phyloP scores from a whole-genome alignment of 495 filamentous ascomycete species.

The Endocarpon pusillum region DNA sequence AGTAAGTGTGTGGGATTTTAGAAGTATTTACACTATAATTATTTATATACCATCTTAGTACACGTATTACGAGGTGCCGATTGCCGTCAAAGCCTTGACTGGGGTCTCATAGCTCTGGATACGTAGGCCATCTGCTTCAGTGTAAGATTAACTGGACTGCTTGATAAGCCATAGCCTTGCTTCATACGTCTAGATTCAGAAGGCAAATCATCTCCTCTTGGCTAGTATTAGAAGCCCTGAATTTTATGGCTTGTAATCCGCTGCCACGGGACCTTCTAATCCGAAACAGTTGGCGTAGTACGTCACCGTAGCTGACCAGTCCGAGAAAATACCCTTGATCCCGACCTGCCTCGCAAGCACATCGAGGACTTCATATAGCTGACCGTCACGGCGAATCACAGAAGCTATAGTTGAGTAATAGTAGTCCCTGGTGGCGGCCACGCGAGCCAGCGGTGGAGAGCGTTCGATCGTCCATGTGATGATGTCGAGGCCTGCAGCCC shows the following conservation, averaged over 20 bases:
- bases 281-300: conserved; percentile 49
- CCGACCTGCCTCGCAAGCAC: conserved; percentile 38
- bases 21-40: too few relatives aligned
- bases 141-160: too few relatives aligned
- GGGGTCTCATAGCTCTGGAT: too few relatives aligned
- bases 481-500: conserved; percentile 35
- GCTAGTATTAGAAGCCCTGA: conserved; percentile 1
- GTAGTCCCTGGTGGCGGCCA: conserved; percentile 24
- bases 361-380: conserved; percentile 40
- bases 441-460: conserved; percentile 33
- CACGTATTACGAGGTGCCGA: too few relatives aligned
- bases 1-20: too few relatives aligned
- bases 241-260: conserved; percentile 7
- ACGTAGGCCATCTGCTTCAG: too few relatives aligned
- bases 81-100: too few relatives aligned
- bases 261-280: too few relatives aligned
- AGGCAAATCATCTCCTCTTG: too few relatives aligned
- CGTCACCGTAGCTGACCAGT: conserved; percentile 43
- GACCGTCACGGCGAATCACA: conserved; percentile 37
- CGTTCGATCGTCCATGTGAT: conserved; percentile 47
- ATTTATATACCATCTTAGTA: too few relatives aligned
- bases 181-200: too few relatives aligned
- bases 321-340: conserved; percentile 37
- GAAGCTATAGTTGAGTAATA: conserved; percentile 34
- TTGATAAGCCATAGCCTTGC: too few relatives aligned